Evolutionary conservation across 2,329 filamentous ascomycete species (phyloP).

Genomic region (Hypoxylon sp.): DNA sequence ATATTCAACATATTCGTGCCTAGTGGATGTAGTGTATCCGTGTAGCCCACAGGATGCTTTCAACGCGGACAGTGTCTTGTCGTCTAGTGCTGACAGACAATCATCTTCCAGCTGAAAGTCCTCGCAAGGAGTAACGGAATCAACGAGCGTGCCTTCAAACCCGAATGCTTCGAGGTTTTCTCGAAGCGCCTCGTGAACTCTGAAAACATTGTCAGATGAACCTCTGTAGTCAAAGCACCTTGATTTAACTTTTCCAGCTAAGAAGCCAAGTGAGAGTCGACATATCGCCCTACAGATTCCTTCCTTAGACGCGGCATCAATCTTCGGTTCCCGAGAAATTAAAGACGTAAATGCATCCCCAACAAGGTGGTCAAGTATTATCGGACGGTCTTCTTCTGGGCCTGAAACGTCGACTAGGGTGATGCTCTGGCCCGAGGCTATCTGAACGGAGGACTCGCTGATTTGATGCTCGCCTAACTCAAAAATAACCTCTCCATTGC

Average conservation of each 20-base stretch:
- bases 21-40: not conserved
- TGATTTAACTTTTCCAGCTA: too few relatives aligned
- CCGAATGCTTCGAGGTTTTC: not conserved
- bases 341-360: not conserved
- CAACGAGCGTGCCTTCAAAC: not conserved
- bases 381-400: not conserved
- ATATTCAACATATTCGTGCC: not conserved
- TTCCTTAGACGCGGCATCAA: not conserved
- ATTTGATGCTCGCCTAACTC: conserved; percentile 9
- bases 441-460: not conserved
- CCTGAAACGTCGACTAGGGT: not conserved
- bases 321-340: not conserved
- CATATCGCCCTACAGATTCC: not conserved
- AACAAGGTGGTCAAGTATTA: not conserved
- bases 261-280: not conserved
- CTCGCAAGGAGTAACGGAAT: not conserved
- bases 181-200: not conserved
- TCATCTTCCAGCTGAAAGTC: not conserved
- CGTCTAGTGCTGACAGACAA: not conserved
- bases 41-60: not conserved
- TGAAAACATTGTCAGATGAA: too few relatives aligned
- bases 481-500: conserved; percentile 4
- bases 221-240: too few relatives aligned
- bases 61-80: not conserved
- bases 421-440: not conserved